Base-by-base conservation (phyloP, 257 asterid species). In the Rubia yunnanensis region DNA sequence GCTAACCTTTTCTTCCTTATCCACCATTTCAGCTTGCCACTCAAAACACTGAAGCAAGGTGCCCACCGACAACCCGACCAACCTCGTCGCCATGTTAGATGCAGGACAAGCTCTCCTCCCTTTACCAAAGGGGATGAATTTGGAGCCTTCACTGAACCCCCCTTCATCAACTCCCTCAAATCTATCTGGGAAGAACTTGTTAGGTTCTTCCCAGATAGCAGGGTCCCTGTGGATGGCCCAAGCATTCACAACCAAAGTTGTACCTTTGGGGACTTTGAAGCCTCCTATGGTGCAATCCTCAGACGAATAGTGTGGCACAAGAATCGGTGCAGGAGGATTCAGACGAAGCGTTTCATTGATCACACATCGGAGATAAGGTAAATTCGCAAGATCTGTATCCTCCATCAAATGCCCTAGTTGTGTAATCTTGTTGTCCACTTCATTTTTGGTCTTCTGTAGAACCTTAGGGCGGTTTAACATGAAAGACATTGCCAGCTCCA, bases 191-290 rank as follows among this genome's bases (percentile, higher is more conserved):
- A 38, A 60, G 60, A 78, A 81, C 14, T 44, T 65, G 0, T 28
- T 35, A 0, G 80, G 67, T 1, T 78, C 72, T 1, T 78, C 54
- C 83, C 80, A 73, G 1, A 54, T 11, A 4, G 38, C 31, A 4
- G 72, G 64, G 39, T 76, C 79, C 26, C 76, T 73, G 0, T 76
- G 82, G 26, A 81, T 74, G 15, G 79, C 78, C 80, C 80, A 78
- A 1, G 74, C 77, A 18, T 79, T 82, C 10, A 82, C 79, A 15
- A 76, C 7, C 39, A 79, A 18, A 50, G 74, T 79, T 49, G 82
- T 79, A 5, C 60, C 58, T 27, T 35, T 50, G 0, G 76, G 77
- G 9, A 79, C 49, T 1, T 46, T 59, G 50, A 46, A 72, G 6
- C 72, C 70, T 11, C 69, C 76, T 10, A 79, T 22, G 0, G 60